These are phyloP conservation scores for Punctularia strigosozonata DNA, from an alignment of 768 basidiomycete genomes.

Conservation along the genomic window DNA sequence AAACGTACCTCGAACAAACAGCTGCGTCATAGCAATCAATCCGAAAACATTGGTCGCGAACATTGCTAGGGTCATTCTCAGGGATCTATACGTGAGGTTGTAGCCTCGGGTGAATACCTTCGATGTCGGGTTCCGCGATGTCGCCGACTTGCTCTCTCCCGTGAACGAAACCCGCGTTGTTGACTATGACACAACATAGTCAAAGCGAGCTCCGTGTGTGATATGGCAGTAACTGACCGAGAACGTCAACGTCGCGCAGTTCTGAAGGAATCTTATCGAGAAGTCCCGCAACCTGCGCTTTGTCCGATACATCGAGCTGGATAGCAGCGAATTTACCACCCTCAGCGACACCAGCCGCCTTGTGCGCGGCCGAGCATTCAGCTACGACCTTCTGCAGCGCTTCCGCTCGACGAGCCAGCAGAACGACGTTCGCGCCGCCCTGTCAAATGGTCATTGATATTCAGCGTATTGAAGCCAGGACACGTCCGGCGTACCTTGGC, in stretches of 20 bases:
- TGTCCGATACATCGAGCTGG: constrained; percentile 74
- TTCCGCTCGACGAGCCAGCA: constrained; percentile 73
- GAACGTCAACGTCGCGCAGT: constrained; percentile 67
- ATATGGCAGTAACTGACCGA: constrained; percentile 38
- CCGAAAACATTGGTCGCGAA: constrained; percentile 56
- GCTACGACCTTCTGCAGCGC: constrained; percentile 58
- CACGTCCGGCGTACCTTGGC: constrained; percentile 53
- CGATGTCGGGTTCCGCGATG: constrained; percentile 65
- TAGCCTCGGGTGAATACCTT: constrained; percentile 76
- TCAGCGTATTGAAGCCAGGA: background rate
- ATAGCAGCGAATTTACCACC: constrained; percentile 72
- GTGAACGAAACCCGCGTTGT: constrained; percentile 83
- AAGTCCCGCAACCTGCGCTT: constrained; percentile 53
- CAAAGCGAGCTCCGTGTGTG: background rate
- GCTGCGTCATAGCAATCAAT: constrained; percentile 72
- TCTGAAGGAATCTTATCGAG: constrained; percentile 61
- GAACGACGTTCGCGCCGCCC: constrained; percentile 83
- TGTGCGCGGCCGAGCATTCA: constrained; percentile 56
- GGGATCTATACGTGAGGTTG: constrained; percentile 28
- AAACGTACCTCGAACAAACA: constrained; percentile 28
- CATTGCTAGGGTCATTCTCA: no score
- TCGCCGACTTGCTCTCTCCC: constrained; percentile 83
- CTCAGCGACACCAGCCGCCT: constrained; percentile 54
- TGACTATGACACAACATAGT: constrained; percentile 30
- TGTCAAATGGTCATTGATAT: constrained; percentile 14